These are phyloP conservation scores for Hypoxylon sp. DNA, from an alignment of 2,329 filamentous ascomycete genomes.

Conservation along the genomic window DNA sequence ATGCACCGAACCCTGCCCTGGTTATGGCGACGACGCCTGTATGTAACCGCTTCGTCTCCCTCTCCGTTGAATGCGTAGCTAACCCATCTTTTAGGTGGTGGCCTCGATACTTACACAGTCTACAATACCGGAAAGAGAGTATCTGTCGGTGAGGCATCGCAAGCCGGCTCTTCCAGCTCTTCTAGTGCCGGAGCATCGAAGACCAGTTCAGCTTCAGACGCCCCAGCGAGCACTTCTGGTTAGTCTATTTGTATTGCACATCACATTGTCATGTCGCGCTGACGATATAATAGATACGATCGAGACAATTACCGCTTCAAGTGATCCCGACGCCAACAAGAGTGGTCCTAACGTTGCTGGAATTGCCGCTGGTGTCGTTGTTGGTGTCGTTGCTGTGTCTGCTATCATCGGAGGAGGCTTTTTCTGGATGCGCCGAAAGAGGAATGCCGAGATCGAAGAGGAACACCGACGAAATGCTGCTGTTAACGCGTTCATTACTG, in stretches of 20 bases:
- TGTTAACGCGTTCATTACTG: conserved; percentile 81
- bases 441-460: conserved; percentile 83
- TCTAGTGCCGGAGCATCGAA: conserved; percentile 49
- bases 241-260: conserved; percentile 2
- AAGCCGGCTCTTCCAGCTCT: conserved; percentile 52
- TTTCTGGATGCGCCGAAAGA: conserved; percentile 81
- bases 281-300: conserved; percentile 26
- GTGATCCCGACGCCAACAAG: conserved; percentile 49
- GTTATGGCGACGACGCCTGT: conserved; percentile 76
- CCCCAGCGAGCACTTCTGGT: conserved; percentile 46
- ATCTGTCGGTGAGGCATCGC: conserved; percentile 55
- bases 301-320: conserved; percentile 43
- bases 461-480: conserved; percentile 87
- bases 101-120: conserved; percentile 63
- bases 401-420: conserved; percentile 77
- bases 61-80: conserved; percentile 27
- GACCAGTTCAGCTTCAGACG: conserved; percentile 19
- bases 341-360: conserved; percentile 78
- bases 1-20: conserved; percentile 77
- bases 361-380: conserved; percentile 89
- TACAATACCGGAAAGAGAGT: conserved; percentile 66
- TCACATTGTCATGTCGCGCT: neutral
- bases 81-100: conserved; percentile 55
- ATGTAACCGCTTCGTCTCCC: conserved; percentile 55
- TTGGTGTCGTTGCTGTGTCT: conserved; percentile 80